phyloP scores from a whole-genome alignment of 1,284 basidiomycete genomes.

The Xanthoconium separans region DNA sequence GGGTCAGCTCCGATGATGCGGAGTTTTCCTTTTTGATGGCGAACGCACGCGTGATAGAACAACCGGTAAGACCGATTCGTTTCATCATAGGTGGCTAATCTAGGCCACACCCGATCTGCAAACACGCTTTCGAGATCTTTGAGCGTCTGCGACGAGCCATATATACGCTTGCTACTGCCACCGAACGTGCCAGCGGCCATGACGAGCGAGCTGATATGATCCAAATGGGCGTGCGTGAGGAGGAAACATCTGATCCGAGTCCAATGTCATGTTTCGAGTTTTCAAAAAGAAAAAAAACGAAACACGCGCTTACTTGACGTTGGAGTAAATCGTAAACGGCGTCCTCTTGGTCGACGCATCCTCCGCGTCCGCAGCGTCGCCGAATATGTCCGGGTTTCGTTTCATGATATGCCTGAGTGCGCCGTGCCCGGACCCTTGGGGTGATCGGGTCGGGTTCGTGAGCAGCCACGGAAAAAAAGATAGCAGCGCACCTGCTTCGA shows the following conservation, averaged over 20 bases:
- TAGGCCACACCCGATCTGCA: constrained; percentile 78
- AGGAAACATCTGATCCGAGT: constrained; percentile 53
- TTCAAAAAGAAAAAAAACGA: too few species aligned
- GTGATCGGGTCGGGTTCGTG: background rate
- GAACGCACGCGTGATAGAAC: constrained; percentile 57
- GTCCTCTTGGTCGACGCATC: constrained; percentile 16
- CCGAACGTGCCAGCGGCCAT: constrained; percentile 70
- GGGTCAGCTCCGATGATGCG: constrained; percentile 8
- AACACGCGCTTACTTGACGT: constrained; percentile 29
- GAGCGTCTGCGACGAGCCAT: constrained; percentile 60
- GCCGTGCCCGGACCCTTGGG: constrained; percentile 56
- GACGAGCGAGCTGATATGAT: constrained; percentile 76
- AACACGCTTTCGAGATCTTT: constrained; percentile 74
- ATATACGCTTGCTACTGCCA: constrained; percentile 65
- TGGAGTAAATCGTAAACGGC: constrained; percentile 28
- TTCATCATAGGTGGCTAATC: constrained; percentile 73
- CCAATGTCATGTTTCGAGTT: too few species aligned
- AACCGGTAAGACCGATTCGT: constrained; percentile 54
- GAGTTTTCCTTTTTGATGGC: background rate
- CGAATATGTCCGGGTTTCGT: constrained; percentile 53
- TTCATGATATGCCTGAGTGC: constrained; percentile 56
- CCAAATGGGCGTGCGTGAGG: constrained; percentile 79
- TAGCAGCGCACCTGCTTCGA: constrained; percentile 64
- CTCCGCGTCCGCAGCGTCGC: constrained; percentile 12
- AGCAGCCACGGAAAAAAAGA: background rate